Evolutionary conservation across 306 rosid genomes (phyloP).

Genomic region (Dalbergia cultrata): DNA sequence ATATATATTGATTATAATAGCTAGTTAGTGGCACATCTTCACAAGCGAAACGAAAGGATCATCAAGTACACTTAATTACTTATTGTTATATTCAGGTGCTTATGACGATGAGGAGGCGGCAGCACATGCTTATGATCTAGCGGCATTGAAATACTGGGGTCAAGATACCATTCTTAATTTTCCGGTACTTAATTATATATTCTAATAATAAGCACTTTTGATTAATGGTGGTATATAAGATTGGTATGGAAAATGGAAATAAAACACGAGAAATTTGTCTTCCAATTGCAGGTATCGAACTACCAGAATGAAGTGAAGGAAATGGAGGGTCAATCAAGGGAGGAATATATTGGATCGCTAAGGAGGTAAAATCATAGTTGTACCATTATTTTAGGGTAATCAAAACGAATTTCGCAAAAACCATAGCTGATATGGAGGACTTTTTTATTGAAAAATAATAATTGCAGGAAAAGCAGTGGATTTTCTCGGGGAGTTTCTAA

Average conservation of each 20-base stretch:
- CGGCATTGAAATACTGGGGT: constrained; percentile 98
- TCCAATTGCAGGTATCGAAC: constrained; percentile 57
- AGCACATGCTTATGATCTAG: constrained; percentile 96
- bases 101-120: constrained; percentile 93
- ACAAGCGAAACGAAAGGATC: neutral
- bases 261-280: neutral
- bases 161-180: constrained; percentile 83
- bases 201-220: neutral
- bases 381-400: neutral
- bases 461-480: constrained; percentile 91
- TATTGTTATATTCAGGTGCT: constrained; percentile 64
- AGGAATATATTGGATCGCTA: constrained; percentile 88
- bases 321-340: constrained; percentile 88
- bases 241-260: neutral
- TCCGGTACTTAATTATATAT: constrained; percentile 53
- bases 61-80: neutral
- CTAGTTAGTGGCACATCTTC: neutral
- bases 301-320: constrained; percentile 72
- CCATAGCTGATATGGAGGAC: neutral
- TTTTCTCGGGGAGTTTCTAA: constrained; percentile 97
- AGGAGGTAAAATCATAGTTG: constrained; percentile 62
- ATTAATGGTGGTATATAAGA: neutral
- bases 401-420: neutral
- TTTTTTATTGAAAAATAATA: neutral
- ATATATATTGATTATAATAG: neutral